These are phyloP conservation scores for Deuterostichococcus epilithicus DNA, from an alignment of 139 green algal genomes.

Conservation along the genomic window DNA sequence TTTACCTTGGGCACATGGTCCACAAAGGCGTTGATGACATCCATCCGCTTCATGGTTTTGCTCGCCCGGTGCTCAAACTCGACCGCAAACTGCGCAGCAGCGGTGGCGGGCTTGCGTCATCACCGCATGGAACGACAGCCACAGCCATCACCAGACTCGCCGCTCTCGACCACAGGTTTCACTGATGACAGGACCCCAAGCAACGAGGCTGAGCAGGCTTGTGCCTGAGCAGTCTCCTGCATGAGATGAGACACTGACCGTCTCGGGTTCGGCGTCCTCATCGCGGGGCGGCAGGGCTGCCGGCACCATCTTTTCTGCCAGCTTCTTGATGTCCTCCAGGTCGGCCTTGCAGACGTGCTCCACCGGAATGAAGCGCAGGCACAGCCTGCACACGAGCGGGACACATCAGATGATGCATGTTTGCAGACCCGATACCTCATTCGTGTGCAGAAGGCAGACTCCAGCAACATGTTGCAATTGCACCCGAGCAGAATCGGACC, in stretches of 20 bases:
- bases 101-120: too few relatives aligned
- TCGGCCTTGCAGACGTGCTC: constrained; percentile 32
- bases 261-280: neutral
- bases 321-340: constrained; percentile 36
- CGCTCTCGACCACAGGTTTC: too few relatives aligned
- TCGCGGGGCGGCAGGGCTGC: constrained; percentile 28
- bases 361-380: constrained; percentile 44
- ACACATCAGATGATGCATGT: neutral
- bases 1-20: constrained; percentile 22
- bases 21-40: constrained; percentile 46
- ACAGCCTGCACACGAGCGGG: constrained; percentile 20
- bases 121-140: too few relatives aligned
- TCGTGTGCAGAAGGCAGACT: neutral
- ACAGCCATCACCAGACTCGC: too few relatives aligned
- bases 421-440: neutral
- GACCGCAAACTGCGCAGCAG: constrained; percentile 43
- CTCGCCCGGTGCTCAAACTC: constrained; percentile 39
- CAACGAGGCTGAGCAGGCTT: too few relatives aligned
- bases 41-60: constrained; percentile 37
- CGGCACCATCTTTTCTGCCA: constrained; percentile 17
- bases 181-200: too few relatives aligned
- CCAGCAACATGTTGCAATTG: neutral
- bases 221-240: too few relatives aligned
- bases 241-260: neutral
- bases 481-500: neutral